Percentiles rank a stretch among this genome's conserved stretches.
phyloP scores from a whole-genome alignment of 1,284 basidiomycete species.

The Melanopsichium pennsylvanicum region DNA sequence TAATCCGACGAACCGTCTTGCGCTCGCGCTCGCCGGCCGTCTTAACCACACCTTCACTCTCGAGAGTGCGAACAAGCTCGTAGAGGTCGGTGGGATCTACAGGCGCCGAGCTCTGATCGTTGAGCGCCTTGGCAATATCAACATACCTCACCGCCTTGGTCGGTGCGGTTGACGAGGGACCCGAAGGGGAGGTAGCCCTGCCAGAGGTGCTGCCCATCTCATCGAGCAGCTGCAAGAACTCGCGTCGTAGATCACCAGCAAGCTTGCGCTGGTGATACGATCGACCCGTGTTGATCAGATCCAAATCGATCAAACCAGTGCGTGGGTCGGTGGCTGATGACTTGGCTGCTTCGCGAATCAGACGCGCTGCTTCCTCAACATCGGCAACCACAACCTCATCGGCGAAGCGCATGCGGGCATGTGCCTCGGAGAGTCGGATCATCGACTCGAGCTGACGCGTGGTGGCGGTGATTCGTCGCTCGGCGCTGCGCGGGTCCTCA shows the following conservation, averaged over 20 bases:
- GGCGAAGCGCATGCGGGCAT: slow-evolving; percentile 93
- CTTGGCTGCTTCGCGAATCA: slow-evolving; percentile 94
- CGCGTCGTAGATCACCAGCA: slow-evolving; percentile 59
- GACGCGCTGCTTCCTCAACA: slow-evolving; percentile 86
- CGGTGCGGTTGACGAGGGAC: slow-evolving; percentile 30
- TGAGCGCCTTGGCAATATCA: slow-evolving; percentile 55
- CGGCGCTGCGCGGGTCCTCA: slow-evolving; percentile 79
- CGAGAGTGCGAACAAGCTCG: slow-evolving; percentile 55
- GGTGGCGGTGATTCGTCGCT: slow-evolving; percentile 96
- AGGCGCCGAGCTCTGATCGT: slow-evolving; percentile 59
- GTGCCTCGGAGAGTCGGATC: slow-evolving; percentile 96
- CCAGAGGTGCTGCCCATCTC: slow-evolving; percentile 45
- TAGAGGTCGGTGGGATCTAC: slow-evolving; percentile 58
- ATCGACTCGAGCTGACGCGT: slow-evolving; percentile 96
- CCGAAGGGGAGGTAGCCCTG: slow-evolving; percentile 31
- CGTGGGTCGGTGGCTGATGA: slow-evolving; percentile 79
- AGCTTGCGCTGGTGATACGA: slow-evolving; percentile 77
- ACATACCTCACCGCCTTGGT: slow-evolving; percentile 54
- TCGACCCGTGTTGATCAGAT: slow-evolving; percentile 91
- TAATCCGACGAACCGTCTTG: slow-evolving; percentile 58
- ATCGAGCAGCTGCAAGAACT: slow-evolving; percentile 58
- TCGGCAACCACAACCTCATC: slow-evolving; percentile 83
- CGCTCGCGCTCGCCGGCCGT: slow-evolving; percentile 60
- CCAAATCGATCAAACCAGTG: slow-evolving; percentile 95
- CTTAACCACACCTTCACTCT: slow-evolving; percentile 58